Percentiles rank a stretch among this genome's conserved stretches.
Conservation (phyloP, 768 basidiomycete species). For the Solioccasus polychromus region DNA sequence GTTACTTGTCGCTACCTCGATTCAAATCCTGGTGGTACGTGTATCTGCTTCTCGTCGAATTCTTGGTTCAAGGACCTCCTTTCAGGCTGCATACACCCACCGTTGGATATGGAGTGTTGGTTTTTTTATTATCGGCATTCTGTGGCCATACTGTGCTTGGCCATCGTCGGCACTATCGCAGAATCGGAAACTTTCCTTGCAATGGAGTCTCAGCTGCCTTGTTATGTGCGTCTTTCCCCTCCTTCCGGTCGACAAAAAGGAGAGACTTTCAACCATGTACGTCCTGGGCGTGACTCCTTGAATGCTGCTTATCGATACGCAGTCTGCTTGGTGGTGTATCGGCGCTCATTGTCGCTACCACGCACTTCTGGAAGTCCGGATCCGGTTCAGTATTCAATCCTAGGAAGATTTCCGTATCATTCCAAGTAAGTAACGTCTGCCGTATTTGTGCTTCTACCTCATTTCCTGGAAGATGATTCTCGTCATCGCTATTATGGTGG, state of each 20-base stretch:
- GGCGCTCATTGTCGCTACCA: constrained; percentile 39
- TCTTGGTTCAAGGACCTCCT: not conserved
- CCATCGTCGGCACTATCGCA: constrained; percentile 29
- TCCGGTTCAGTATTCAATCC: not conserved
- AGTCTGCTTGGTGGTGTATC: constrained; percentile 48
- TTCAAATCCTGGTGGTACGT: no score
- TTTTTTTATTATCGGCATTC: constrained; percentile 53
- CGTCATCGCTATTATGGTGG: constrained; percentile 43
- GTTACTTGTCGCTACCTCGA: no score
- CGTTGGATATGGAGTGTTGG: constrained; percentile 72
- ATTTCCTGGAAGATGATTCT: constrained; percentile 38
- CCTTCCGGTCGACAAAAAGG: constrained; percentile 68
- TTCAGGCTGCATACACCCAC: constrained; percentile 66
- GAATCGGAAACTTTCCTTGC: constrained; percentile 26
- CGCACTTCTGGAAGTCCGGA: constrained; percentile 11
- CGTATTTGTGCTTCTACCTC: not conserved
- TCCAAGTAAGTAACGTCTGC: constrained; percentile 22
- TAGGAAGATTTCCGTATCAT: constrained; percentile 2
- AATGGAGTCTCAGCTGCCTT: constrained; percentile 53
- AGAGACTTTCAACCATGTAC: constrained; percentile 60
- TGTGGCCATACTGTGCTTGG: constrained; percentile 66
- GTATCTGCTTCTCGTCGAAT: not conserved
- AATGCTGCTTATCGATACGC: constrained; percentile 8
- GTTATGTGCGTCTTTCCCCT: constrained; percentile 66
- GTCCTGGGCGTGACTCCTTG: constrained; percentile 20